Base-by-base conservation (phyloP, 306 rosid genomes). In the Citrullus mucosospermus region DNA sequence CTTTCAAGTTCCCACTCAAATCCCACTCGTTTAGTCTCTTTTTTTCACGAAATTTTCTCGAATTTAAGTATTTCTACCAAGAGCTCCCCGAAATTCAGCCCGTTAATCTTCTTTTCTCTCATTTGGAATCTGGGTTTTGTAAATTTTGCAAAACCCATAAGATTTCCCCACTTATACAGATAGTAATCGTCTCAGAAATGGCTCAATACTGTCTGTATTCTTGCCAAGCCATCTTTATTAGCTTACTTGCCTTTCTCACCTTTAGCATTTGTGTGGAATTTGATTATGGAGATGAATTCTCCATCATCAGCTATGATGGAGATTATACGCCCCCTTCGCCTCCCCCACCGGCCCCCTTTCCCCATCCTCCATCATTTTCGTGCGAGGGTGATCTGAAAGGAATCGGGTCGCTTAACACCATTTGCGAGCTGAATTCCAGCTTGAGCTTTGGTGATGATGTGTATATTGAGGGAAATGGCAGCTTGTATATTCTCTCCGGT, bases 271-370 rank as follows among this genome's bases (percentile, higher is more conserved):
- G 34, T 39, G 78, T 83, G 75, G 55, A 39, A 34, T 25, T 74
- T 60, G 61, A 39, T 80, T 72, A 59, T 4, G 73, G 53, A 68
- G 86, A 83, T 70, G 89, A 82, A 34, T 89, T 92, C 80, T 92
- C 96, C 48, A 81, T 84, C 75, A n/a, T 74, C 16, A 84, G 77
- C 65, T 87, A 84, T 4, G 87, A 87, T 30, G 72, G 85, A 53
- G 97, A 92, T 84, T 95, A 95, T 77, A 41, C 88, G 7, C 98
- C 97, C 5, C 99, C 97, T n/a, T 70, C 97, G 30, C 97, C 98
- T 6, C 97, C 97, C 0, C 92, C 95, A 1, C 94, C 95, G 2
- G 84, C 93, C 6, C 96, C 91, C 34, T 86, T 87, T 68, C 97
- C 97, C 43, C 96, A 84, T 73, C 99, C 91, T 16, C 96, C 99